Percentiles rank a stretch among this genome's conserved stretches.
Evolutionary conservation across 257 asterid genomes (phyloP).

Genomic region (Ocimum tenuiflorum): DNA sequence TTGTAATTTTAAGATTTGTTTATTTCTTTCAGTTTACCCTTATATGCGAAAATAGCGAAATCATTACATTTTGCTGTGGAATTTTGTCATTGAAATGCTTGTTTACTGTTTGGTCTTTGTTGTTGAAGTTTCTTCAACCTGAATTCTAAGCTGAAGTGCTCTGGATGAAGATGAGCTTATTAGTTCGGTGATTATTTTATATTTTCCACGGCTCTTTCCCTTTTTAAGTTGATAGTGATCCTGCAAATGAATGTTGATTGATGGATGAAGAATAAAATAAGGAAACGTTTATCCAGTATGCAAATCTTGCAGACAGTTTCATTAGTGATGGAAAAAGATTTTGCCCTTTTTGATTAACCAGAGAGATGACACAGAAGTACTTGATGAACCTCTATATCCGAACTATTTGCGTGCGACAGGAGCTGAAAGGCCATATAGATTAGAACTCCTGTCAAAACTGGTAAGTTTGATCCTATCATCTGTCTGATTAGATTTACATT

Average conservation of each 20-base stretch:
- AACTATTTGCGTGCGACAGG: slow-evolving; percentile 50
- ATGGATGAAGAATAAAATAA: neutral
- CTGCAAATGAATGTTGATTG: neutral
- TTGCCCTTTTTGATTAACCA: slow-evolving; percentile 19
- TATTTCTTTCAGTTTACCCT: neutral
- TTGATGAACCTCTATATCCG: slow-evolving; percentile 79
- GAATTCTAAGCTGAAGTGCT: neutral
- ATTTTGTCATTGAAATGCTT: neutral
- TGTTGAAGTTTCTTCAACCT: neutral
- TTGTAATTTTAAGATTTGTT: neutral
- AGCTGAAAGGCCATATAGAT: slow-evolving; percentile 61
- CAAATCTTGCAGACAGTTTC: neutral
- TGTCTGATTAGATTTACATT: neutral
- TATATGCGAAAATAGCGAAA: too few species aligned
- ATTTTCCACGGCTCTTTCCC: neutral
- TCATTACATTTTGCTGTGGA: neutral
- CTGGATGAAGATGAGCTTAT: neutral
- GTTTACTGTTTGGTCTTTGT: neutral
- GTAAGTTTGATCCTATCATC: slow-evolving; percentile 29
- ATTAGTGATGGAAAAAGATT: neutral
- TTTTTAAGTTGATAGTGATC: neutral
- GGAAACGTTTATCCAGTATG: neutral
- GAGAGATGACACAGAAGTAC: slow-evolving; percentile 79
- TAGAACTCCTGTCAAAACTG: slow-evolving; percentile 45
- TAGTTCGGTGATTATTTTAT: neutral